phyloP scores from a whole-genome alignment of 139 green algal genomes.

The Nannochloris sp. region DNA sequence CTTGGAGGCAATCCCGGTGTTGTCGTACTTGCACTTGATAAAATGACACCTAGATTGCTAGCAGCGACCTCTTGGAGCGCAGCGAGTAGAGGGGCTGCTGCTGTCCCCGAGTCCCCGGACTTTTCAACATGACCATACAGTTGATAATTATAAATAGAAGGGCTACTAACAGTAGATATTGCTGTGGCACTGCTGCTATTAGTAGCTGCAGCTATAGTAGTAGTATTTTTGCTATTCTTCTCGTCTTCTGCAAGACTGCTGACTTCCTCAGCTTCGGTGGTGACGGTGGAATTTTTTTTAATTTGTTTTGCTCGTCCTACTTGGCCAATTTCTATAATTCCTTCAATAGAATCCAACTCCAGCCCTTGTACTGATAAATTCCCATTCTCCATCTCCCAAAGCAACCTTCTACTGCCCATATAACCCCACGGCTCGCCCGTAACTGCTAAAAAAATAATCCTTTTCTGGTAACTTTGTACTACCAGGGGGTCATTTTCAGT shows the following conservation, averaged over 20 bases:
- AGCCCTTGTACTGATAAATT: constrained; percentile 30
- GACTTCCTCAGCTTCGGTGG: too few species aligned
- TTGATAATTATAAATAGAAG: too few species aligned
- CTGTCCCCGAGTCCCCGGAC: constrained; percentile 12
- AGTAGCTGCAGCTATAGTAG: too few species aligned
- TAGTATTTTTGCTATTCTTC: too few species aligned
- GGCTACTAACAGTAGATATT: too few species aligned
- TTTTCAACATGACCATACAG: constrained; percentile 39
- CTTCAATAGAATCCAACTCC: constrained; percentile 22
- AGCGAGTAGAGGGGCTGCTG: constrained; percentile 2
- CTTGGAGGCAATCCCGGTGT: constrained; percentile 65
- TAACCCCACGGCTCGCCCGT: constrained; percentile 55
- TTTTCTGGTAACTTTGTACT: background rate
- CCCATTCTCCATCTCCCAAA: constrained; percentile 51
- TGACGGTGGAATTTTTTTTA: background rate
- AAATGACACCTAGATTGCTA: background rate
- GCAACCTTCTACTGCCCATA: constrained; percentile 58
- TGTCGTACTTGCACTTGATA: background rate
- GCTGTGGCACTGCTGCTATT: too few species aligned
- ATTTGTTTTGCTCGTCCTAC: constrained; percentile 25
- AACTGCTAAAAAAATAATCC: constrained; percentile 58
- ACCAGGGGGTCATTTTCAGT: background rate
- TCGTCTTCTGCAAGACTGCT: too few species aligned
- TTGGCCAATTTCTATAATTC: constrained; percentile 52
- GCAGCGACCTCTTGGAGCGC: constrained; percentile 6